Conservation (phyloP, 805 yeast genomes). For the Wickerhamomyces chambardii region DNA sequence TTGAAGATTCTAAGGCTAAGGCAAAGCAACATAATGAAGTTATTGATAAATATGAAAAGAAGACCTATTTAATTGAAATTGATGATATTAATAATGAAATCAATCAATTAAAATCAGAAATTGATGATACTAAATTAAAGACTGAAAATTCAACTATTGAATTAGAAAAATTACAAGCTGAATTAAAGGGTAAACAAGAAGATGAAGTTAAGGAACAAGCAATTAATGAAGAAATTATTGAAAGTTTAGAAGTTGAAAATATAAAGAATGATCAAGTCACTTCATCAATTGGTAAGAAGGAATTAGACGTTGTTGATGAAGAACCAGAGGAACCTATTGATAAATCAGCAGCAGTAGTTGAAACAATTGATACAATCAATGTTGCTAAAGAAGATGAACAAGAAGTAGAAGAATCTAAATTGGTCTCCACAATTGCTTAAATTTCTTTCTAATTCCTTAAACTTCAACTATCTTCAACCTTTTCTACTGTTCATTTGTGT, state of each 20-base stretch:
- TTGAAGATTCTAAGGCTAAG: constrained; percentile 2
- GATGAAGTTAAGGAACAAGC: constrained; percentile 6
- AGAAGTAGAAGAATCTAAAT: too few species aligned
- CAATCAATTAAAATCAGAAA: constrained; percentile 4
- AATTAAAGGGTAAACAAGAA: constrained; percentile 3
- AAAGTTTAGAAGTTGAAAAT: constrained; percentile 10
- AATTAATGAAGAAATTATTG: constrained; percentile 7
- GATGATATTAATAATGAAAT: constrained; percentile 11
- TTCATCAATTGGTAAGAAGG: neutral
- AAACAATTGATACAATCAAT: too few species aligned
- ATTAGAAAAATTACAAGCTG: neutral
- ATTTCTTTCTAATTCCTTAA: too few species aligned
- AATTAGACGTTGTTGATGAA: constrained; percentile 7
- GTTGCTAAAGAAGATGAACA: neutral
- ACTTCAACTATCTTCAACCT: too few species aligned
- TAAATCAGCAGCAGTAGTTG: neutral
- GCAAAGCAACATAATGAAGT: constrained; percentile 1
- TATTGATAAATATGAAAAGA: constrained; percentile 3
- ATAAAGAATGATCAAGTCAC: constrained; percentile 3
- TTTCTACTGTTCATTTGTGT: too few species aligned
- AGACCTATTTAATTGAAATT: constrained; percentile 8
- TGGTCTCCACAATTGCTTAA: too few species aligned
- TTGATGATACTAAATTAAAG: constrained; percentile 6
- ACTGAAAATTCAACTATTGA: constrained; percentile 4
- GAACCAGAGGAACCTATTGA: constrained; percentile 4